Percentiles rank a stretch among this genome's conserved stretches.
Evolutionary conservation across 2,329 filamentous ascomycete genomes (phyloP).

Genomic region (Trichoderma koningii): DNA sequence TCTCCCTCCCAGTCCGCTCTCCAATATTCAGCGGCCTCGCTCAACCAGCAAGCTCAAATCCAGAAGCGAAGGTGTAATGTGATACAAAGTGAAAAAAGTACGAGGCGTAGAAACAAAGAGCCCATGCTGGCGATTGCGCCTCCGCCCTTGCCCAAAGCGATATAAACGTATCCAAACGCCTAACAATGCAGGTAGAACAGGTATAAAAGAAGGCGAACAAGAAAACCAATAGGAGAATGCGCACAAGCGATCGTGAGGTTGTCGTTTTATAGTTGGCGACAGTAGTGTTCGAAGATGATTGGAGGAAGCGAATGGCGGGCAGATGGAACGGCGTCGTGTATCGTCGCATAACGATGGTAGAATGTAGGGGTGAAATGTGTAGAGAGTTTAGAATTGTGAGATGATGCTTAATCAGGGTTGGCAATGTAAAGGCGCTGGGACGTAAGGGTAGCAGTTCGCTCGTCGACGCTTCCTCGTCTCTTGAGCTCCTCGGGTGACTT

Average conservation of each 20-base stretch:
- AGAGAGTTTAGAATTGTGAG: not conserved
- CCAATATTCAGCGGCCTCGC: conserved; percentile 6
- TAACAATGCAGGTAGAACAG: conserved; percentile 28
- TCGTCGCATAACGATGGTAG: conserved; percentile 16
- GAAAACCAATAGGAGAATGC: not conserved
- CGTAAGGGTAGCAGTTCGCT: conserved; percentile 74
- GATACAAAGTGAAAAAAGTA: conserved; percentile 18
- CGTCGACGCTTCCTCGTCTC: conserved; percentile 79
- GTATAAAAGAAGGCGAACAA: not conserved
- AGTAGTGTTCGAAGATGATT: not conserved
- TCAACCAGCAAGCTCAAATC: conserved; percentile 28
- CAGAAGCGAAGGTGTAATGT: conserved; percentile 27
- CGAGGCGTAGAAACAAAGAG: conserved; percentile 32
- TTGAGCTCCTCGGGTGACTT: conserved; percentile 71
- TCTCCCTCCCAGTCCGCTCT: not conserved
- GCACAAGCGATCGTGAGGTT: conserved; percentile 15
- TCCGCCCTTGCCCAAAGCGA: conserved; percentile 28
- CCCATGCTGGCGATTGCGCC: conserved; percentile 34
- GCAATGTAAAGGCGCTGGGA: conserved; percentile 78
- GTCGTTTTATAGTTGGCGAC: conserved; percentile 8
- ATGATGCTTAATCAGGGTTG: conserved; percentile 66
- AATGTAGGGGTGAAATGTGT: conserved; percentile 1
- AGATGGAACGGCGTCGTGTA: conserved; percentile 31
- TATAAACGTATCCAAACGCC: conserved; percentile 31
- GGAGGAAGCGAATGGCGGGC: conserved; percentile 19